These are phyloP conservation scores for Rhizophagus prolifer DNA, from an alignment of 192 early-diverging fungal genomes.

Conservation along the genomic window DNA sequence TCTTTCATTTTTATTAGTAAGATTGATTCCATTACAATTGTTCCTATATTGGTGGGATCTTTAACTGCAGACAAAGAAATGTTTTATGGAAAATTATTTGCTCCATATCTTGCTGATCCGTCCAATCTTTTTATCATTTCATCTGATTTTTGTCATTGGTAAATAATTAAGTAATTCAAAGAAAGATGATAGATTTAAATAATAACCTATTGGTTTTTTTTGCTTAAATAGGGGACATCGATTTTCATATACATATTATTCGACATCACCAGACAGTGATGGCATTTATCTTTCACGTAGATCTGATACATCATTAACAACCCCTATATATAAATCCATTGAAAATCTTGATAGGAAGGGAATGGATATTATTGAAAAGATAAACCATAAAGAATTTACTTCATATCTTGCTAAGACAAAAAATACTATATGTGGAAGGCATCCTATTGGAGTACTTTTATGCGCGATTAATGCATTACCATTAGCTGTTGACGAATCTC, in stretches of 20 bases:
- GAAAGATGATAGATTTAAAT: background rate
- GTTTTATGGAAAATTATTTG: slow-evolving; percentile 70
- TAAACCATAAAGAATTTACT: slow-evolving; percentile 61
- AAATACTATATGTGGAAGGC: slow-evolving; percentile 95
- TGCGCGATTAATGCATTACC: slow-evolving; percentile 54
- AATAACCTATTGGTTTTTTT: slow-evolving; percentile 1
- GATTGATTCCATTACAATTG: slow-evolving; percentile 61
- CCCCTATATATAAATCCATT: slow-evolving; percentile 80
- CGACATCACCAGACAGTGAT: slow-evolving; percentile 23
- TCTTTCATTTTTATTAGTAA: slow-evolving; percentile 33
- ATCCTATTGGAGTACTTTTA: slow-evolving; percentile 84
- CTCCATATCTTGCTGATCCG: slow-evolving; percentile 68
- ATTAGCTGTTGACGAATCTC: background rate
- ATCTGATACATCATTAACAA: slow-evolving; percentile 17
- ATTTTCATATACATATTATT: slow-evolving; percentile 79
- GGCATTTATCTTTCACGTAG: slow-evolving; percentile 24
- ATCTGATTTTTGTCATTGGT: slow-evolving; percentile 97
- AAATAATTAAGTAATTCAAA: slow-evolving; percentile 1
- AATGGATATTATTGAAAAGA: slow-evolving; percentile 71
- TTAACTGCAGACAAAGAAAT: slow-evolving; percentile 59
- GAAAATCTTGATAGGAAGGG: slow-evolving; percentile 75
- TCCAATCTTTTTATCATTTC: slow-evolving; percentile 90
- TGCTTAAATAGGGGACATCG: slow-evolving; percentile 63
- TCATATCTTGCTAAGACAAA: slow-evolving; percentile 72
- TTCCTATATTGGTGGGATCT: slow-evolving; percentile 89